Percentiles rank a stretch among this genome's conserved stretches.
These are phyloP conservation scores for Juglanconis sp. DNA, from an alignment of 2,329 filamentous ascomycete genomes.

Conservation along the genomic window DNA sequence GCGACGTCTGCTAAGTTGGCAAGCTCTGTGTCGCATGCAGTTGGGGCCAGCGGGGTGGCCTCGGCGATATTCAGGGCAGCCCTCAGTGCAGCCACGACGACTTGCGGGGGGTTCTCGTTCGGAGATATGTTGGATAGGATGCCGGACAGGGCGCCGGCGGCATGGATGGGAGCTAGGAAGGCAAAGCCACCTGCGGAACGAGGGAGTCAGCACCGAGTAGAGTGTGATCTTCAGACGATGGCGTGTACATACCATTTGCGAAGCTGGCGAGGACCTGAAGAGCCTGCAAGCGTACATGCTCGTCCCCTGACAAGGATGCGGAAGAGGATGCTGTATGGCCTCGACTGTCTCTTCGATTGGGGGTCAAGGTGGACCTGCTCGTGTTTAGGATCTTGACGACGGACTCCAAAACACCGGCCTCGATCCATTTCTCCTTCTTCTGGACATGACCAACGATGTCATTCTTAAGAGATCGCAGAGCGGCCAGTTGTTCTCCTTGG, in stretches of 20 bases:
- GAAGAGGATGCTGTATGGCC: slow-evolving; percentile 29
- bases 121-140: slow-evolving; percentile 70
- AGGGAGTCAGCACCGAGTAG: slow-evolving; percentile 1
- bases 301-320: slow-evolving; percentile 53
- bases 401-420: slow-evolving; percentile 63
- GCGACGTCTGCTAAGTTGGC: slow-evolving; percentile 59
- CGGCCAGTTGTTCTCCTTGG: slow-evolving; percentile 50
- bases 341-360: slow-evolving; percentile 38
- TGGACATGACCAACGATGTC: slow-evolving; percentile 84
- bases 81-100: slow-evolving; percentile 71
- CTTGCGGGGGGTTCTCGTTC: slow-evolving; percentile 57
- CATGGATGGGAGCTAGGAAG: slow-evolving; percentile 72
- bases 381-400: slow-evolving; percentile 46
- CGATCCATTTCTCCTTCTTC: slow-evolving; percentile 77
- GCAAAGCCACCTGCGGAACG: slow-evolving; percentile 65
- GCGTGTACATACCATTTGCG: slow-evolving; percentile 64
- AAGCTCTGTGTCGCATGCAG: slow-evolving; percentile 45
- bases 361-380: slow-evolving; percentile 30
- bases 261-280: slow-evolving; percentile 82
- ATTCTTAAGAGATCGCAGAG: slow-evolving; percentile 77
- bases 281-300: slow-evolving; percentile 71
- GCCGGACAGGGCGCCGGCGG: slow-evolving; percentile 64
- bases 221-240: neutral
- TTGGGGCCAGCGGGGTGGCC: slow-evolving; percentile 55
- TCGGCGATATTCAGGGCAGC: slow-evolving; percentile 70